These are phyloP conservation scores for Tulasnella calospora DNA, from an alignment of 768 basidiomycete genomes.

Conservation along the genomic window DNA sequence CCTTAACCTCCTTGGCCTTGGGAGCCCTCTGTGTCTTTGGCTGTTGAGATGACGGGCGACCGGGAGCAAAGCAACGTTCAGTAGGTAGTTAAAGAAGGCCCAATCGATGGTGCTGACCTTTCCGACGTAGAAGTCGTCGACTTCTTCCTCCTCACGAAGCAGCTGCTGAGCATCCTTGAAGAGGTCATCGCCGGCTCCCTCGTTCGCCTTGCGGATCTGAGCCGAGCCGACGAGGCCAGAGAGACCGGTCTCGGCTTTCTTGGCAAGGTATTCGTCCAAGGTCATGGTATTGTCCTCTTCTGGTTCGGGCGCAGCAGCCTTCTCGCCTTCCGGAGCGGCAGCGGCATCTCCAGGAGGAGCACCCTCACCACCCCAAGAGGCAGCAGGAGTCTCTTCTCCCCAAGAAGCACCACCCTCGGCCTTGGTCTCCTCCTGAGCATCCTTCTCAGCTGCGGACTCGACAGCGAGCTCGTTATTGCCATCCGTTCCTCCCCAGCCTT, in stretches of 20 bases:
- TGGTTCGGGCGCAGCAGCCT: conserved; percentile 34
- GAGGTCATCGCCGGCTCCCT: conserved; percentile 61
- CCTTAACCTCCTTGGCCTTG: conserved; percentile 77
- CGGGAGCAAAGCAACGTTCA: background rate
- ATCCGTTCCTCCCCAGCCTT: conserved; percentile 93
- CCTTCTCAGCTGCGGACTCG: conserved; percentile 68
- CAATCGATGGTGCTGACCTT: conserved; percentile 55
- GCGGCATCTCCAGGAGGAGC: conserved; percentile 33
- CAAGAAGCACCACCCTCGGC: conserved; percentile 36
- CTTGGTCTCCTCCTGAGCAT: conserved; percentile 54
- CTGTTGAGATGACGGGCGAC: background rate
- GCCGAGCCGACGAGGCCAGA: conserved; percentile 62
- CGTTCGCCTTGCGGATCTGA: conserved; percentile 75
- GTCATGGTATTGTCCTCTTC: conserved; percentile 94
- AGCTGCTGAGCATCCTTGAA: conserved; percentile 70
- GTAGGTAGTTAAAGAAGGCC: conserved; percentile 22
- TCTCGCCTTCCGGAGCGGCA: conserved; percentile 35
- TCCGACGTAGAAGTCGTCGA: conserved; percentile 70
- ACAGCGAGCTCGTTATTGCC: conserved; percentile 75
- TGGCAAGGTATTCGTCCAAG: conserved; percentile 85
- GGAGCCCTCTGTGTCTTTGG: background rate
- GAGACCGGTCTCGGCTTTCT: conserved; percentile 57
- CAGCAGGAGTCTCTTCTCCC: conserved; percentile 36
- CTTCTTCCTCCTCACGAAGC: conserved; percentile 55
- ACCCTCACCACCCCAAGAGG: conserved; percentile 30